Conservation (phyloP, 2,329 filamentous ascomycete genomes). For the Trichoderma breve region DNA sequence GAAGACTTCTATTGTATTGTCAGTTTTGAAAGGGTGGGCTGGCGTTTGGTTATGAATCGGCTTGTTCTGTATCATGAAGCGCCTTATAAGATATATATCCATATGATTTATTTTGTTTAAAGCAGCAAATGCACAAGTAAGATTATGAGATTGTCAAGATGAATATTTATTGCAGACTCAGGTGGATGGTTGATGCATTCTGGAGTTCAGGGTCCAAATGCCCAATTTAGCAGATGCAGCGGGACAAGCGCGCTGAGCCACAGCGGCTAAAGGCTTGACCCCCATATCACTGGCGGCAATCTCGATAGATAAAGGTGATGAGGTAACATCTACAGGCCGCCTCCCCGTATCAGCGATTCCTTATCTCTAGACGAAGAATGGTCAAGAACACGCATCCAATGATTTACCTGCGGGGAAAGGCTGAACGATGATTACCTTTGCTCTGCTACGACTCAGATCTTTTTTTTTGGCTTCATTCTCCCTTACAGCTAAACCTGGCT, state of each 20-base stretch:
- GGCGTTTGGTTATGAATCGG: slow-evolving; percentile 6
- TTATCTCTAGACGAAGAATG: not conserved
- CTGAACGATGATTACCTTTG: not conserved
- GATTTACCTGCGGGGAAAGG: not conserved
- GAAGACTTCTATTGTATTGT: not conserved
- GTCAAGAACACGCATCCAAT: not conserved
- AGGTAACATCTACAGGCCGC: not conserved
- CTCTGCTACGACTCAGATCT: not conserved
- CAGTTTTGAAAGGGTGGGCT: not conserved
- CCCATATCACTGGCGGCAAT: not conserved
- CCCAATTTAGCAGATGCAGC: not conserved
- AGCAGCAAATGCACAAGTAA: not conserved
- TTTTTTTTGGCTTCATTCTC: not conserved
- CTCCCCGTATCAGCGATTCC: not conserved
- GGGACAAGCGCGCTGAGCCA: not conserved
- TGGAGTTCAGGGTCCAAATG: not conserved
- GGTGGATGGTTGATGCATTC: not conserved
- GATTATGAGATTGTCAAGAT: not conserved
- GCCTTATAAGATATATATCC: not conserved
- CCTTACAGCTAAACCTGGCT: not conserved
- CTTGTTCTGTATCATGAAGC: not conserved
- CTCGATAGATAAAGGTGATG: not conserved
- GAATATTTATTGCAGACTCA: not conserved
- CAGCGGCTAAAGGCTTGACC: not conserved
- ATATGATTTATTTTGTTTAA: not conserved